Conservation (phyloP, 306 rosid genomes). For the Dicorynia guianensis region DNA sequence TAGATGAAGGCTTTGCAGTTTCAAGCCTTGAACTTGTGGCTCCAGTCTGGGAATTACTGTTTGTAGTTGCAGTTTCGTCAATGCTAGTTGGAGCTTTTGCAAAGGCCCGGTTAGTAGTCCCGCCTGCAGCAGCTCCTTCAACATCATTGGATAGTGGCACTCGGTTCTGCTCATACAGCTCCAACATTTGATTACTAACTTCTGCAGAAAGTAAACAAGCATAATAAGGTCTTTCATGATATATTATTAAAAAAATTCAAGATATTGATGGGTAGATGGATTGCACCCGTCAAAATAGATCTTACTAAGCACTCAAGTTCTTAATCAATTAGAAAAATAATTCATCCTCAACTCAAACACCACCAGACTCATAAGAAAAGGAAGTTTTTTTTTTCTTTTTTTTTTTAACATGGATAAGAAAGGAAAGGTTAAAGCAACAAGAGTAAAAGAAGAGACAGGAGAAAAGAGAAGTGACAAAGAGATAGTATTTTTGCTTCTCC, state of each 20-base stretch:
- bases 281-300: slow-evolving; percentile 28
- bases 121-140: slow-evolving; percentile 72
- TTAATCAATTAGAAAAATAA: slow-evolving; percentile 26
- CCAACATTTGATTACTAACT: slow-evolving; percentile 98
- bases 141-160: slow-evolving; percentile 74
- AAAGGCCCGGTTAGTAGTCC: slow-evolving; percentile 52
- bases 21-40: slow-evolving; percentile 60
- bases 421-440: slow-evolving; percentile 19
- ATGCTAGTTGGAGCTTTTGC: slow-evolving; percentile 58
- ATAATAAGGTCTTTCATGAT: slow-evolving; percentile 39
- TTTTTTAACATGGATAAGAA: too few relatives aligned
- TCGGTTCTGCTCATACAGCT: slow-evolving; percentile 90
- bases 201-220: slow-evolving; percentile 66
- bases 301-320: neutral
- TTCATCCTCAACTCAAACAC: slow-evolving; percentile 9
- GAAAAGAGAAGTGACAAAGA: slow-evolving; percentile 38
- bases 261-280: neutral
- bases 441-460: slow-evolving; percentile 5
- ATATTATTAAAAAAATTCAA: slow-evolving; percentile 5
- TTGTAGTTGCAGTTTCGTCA: slow-evolving; percentile 67
- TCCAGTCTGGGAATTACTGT: slow-evolving; percentile 66
- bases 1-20: slow-evolving; percentile 60
- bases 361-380: neutral
- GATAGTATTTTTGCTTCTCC: slow-evolving; percentile 42
- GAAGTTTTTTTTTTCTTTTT: too few relatives aligned